Evolutionary conservation across 2,329 filamentous ascomycete species (phyloP).

Genomic region (Thermothelomyces thermophilus): DNA sequence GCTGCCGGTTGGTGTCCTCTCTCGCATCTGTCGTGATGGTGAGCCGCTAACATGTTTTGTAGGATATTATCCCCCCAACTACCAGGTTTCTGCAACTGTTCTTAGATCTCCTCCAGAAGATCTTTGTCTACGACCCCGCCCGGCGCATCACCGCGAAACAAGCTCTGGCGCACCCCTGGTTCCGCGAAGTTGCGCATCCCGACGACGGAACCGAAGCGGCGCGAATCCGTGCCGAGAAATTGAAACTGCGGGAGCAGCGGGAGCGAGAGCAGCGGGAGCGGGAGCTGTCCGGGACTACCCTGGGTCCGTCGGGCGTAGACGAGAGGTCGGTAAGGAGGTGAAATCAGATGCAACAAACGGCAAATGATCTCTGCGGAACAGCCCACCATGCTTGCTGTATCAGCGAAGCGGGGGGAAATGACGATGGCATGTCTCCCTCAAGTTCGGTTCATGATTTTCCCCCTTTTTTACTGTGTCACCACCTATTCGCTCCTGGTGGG

Average conservation of each 20-base stretch:
- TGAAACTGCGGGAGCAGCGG: slow-evolving; percentile 39
- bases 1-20: slow-evolving; percentile 46
- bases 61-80: slow-evolving; percentile 60
- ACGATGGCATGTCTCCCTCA: slow-evolving; percentile 16
- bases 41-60: slow-evolving; percentile 20
- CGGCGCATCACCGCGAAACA: slow-evolving; percentile 61
- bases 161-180: slow-evolving; percentile 61
- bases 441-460: slow-evolving; percentile 17
- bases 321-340: slow-evolving; percentile 14
- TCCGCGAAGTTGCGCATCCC: slow-evolving; percentile 54
- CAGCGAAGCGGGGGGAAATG: neutral
- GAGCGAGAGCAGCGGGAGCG: no score
- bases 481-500: slow-evolving; percentile 10
- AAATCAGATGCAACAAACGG: neutral
- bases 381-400: slow-evolving; percentile 9
- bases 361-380: slow-evolving; percentile 9
- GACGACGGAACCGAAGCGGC: slow-evolving; percentile 64
- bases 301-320: slow-evolving; percentile 15
- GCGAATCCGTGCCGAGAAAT: slow-evolving; percentile 50
- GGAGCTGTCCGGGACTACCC: slow-evolving; percentile 26
- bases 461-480: slow-evolving; percentile 4
- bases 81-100: slow-evolving; percentile 56
- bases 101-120: slow-evolving; percentile 57
- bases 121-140: slow-evolving; percentile 61
- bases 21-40: slow-evolving; percentile 7